Evolutionary conservation across 352 stramenopile species (phyloP).

Genomic region (Blastocystis sp.): DNA sequence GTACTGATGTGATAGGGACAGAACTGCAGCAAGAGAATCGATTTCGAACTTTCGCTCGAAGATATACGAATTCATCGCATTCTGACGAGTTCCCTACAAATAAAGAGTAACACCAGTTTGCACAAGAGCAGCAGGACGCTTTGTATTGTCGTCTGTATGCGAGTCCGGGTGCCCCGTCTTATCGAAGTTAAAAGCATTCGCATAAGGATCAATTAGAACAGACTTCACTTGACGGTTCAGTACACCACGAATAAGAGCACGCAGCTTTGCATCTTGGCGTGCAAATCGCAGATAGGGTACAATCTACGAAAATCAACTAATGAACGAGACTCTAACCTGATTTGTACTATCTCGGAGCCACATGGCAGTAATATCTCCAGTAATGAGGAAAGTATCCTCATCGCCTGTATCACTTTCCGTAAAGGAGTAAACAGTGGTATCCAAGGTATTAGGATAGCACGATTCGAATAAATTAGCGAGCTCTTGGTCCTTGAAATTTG

Average conservation of each 20-base stretch:
- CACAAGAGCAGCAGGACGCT: slow-evolving; percentile 30
- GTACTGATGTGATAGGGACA: slow-evolving; percentile 63
- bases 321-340: slow-evolving; percentile 56
- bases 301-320: slow-evolving; percentile 45
- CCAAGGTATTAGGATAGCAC: slow-evolving; percentile 64
- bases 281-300: slow-evolving; percentile 62
- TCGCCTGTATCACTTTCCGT: slow-evolving; percentile 27
- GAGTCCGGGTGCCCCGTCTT: slow-evolving; percentile 30
- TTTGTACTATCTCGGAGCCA: slow-evolving; percentile 64
- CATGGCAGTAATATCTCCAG: slow-evolving; percentile 64
- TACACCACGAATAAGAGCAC: slow-evolving; percentile 62
- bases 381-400: slow-evolving; percentile 65
- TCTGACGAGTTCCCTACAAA: slow-evolving; percentile 48
- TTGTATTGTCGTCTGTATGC: slow-evolving; percentile 62
- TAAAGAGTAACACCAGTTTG: not conserved
- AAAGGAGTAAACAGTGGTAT: slow-evolving; percentile 64
- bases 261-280: slow-evolving; percentile 16
- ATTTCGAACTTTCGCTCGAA: slow-evolving; percentile 68
- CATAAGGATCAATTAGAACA: slow-evolving; percentile 64
- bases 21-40: slow-evolving; percentile 63
- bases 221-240: slow-evolving; percentile 62
- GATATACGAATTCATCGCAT: slow-evolving; percentile 62
- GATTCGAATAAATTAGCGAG: slow-evolving; percentile 62
- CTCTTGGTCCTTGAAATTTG: slow-evolving; percentile 57
- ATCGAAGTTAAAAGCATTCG: slow-evolving; percentile 64